These are phyloP conservation scores for Suillus americanus DNA, from an alignment of 768 basidiomycete genomes.

Conservation along the genomic window DNA sequence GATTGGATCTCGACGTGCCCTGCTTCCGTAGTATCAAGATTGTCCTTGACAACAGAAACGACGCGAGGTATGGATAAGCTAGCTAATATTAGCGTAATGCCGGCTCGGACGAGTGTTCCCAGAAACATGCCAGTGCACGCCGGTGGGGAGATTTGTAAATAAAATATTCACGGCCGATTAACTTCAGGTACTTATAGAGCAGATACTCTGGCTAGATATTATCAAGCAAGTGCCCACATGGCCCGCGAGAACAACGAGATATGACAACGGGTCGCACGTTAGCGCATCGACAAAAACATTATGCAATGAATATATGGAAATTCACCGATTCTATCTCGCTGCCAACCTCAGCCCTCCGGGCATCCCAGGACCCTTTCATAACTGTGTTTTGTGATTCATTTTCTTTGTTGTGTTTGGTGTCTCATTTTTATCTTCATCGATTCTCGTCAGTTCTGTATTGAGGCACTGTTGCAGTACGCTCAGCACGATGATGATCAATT, in stretches of 20 bases:
- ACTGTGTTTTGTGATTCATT: too few species aligned
- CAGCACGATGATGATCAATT: too few species aligned
- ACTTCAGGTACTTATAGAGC: not conserved
- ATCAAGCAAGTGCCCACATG: not conserved
- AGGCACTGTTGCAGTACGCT: too few species aligned
- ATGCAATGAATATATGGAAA: too few species aligned
- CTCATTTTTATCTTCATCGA: too few species aligned
- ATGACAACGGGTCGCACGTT: not conserved
- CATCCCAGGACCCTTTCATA: too few species aligned
- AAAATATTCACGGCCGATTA: not conserved
- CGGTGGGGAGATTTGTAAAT: not conserved
- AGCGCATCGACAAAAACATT: too few species aligned
- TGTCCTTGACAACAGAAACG: not conserved
- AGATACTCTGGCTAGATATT: not conserved
- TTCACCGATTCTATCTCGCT: too few species aligned
- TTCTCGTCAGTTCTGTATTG: too few species aligned
- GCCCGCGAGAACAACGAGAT: too few species aligned
- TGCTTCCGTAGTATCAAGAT: not conserved
- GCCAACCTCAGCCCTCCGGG: too few species aligned
- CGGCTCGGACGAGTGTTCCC: not conserved
- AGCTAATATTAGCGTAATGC: constrained; percentile 6
- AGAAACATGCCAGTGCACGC: constrained; percentile 14
- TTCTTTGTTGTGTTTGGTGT: too few species aligned
- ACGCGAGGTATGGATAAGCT: constrained; percentile 2
- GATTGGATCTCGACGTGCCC: constrained; percentile 16